Evolutionary conservation across 495 filamentous ascomycete genomes (phyloP).

Genomic region (Staphylotrichum tortipilum): DNA sequence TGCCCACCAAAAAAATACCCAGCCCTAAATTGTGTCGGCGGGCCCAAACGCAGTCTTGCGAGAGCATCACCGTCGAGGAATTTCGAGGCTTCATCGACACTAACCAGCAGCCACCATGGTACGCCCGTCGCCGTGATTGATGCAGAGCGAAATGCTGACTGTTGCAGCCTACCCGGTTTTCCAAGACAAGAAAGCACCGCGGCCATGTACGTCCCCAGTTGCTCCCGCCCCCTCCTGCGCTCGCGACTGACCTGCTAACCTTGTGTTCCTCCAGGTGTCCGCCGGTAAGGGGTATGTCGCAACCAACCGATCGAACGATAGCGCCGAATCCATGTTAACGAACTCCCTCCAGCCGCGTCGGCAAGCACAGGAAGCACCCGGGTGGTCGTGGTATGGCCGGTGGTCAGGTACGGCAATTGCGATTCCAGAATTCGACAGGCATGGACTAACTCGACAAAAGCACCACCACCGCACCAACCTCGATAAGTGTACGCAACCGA

Average conservation of each 20-base stretch:
- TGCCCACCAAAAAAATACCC: conserved; percentile 30
- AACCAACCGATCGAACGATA: conserved; percentile 17
- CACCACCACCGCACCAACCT: conserved; percentile 32
- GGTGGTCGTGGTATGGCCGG: conserved; percentile 35
- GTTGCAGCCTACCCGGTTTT: conserved; percentile 29
- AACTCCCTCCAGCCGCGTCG: conserved; percentile 23
- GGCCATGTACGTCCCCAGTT: conserved; percentile 30
- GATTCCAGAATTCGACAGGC: conserved; percentile 1
- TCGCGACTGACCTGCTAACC: conserved; percentile 18
- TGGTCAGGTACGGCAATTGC: conserved; percentile 25
- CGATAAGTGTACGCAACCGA: conserved; percentile 26
- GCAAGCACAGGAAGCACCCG: conserved; percentile 33
- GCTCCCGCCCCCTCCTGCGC: neutral
- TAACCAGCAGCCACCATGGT: conserved; percentile 28
- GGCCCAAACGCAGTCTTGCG: conserved; percentile 18
- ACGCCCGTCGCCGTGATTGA: conserved; percentile 13
- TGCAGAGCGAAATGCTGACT: conserved; percentile 18
- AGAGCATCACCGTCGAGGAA: conserved; percentile 27
- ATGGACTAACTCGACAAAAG: conserved; percentile 24
- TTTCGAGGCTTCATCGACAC: conserved; percentile 25
- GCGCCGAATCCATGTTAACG: conserved; percentile 19
- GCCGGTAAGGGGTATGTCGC: conserved; percentile 32
- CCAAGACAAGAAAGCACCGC: conserved; percentile 34
- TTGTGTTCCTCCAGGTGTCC: conserved; percentile 23
- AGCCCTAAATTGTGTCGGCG: conserved; percentile 27